These are phyloP conservation scores for Eucommia ulmoides DNA, from an alignment of 257 asterid species.

Conservation along the genomic window DNA sequence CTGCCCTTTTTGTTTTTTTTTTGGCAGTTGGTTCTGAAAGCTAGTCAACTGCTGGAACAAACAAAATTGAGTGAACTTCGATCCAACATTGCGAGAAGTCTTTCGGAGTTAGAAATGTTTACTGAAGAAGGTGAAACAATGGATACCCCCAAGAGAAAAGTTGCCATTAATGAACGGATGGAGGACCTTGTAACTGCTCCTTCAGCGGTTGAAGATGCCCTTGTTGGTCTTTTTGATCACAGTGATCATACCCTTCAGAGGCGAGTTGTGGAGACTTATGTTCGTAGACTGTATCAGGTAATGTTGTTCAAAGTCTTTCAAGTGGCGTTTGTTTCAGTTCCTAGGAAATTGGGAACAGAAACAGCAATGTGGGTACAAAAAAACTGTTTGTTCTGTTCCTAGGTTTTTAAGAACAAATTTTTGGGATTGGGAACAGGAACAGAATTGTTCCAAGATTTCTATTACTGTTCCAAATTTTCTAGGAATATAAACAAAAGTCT, in stretches of 20 bases:
- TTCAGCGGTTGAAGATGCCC: constrained; percentile 98
- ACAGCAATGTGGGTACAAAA: no score
- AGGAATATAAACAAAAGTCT: no score
- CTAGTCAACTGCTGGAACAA: constrained; percentile 96
- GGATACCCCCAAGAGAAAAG: constrained; percentile 97
- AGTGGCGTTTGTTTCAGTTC: no score
- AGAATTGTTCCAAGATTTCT: no score
- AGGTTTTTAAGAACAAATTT: no score
- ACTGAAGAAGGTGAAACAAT: constrained; percentile 96
- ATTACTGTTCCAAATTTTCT: no score
- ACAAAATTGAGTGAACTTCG: constrained; percentile 97
- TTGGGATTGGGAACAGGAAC: no score
- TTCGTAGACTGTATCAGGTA: constrained; percentile 96
- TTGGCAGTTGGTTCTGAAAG: constrained; percentile 84
- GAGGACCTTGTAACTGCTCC: constrained; percentile 98
- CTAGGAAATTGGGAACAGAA: no score
- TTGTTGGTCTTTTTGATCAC: constrained; percentile 95
- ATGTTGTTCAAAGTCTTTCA: constrained; percentile 4
- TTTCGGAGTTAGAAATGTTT: constrained; percentile 97
- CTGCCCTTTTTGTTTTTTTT: no score
- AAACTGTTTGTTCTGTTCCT: no score
- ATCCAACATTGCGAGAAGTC: constrained; percentile 94
- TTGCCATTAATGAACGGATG: constrained; percentile 97
- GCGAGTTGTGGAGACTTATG: constrained; percentile 94
- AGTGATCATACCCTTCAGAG: constrained; percentile 98